phyloP scores from a whole-genome alignment of 768 basidiomycete species.

The Tremella mesenterica region DNA sequence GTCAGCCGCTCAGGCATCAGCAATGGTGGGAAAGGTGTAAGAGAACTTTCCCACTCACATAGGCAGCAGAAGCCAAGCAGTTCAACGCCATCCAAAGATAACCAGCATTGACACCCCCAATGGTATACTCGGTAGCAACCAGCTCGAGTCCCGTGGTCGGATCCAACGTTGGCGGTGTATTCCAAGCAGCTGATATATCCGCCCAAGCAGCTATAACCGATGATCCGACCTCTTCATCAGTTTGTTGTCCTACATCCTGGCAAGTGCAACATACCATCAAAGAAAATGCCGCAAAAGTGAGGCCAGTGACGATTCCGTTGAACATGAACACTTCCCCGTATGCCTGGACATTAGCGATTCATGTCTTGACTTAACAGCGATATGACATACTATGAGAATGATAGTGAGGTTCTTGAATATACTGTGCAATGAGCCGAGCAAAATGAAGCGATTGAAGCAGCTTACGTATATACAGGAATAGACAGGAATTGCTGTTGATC shows the following conservation, averaged over 20 bases:
- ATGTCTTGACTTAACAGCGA: slow-evolving; percentile 67
- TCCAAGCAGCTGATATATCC: slow-evolving; percentile 56
- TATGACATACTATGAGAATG: slow-evolving; percentile 76
- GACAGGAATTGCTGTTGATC: slow-evolving; percentile 75
- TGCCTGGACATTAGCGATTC: slow-evolving; percentile 96
- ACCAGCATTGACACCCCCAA: slow-evolving; percentile 58
- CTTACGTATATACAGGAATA: slow-evolving; percentile 85
- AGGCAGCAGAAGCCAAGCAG: slow-evolving; percentile 79
- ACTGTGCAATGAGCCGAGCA: not conserved
- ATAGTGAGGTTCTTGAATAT: slow-evolving; percentile 95
- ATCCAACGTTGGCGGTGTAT: slow-evolving; percentile 19
- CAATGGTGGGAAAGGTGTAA: not conserved
- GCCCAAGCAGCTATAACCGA: slow-evolving; percentile 93
- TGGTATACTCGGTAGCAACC: slow-evolving; percentile 7
- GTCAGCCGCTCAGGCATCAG: not conserved
- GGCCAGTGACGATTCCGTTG: slow-evolving; percentile 71
- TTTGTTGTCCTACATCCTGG: not conserved
- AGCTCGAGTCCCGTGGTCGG: slow-evolving; percentile 37
- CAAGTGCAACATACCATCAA: slow-evolving; percentile 58
- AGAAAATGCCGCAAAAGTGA: slow-evolving; percentile 80
- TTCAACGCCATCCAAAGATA: slow-evolving; percentile 96
- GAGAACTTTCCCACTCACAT: slow-evolving; percentile 53
- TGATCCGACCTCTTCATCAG: slow-evolving; percentile 54
- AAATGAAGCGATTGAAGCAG: slow-evolving; percentile 45
- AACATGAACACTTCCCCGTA: slow-evolving; percentile 99